Evolutionary conservation across 495 filamentous ascomycete genomes (phyloP), one percentile per base, ranked within the genome.

Genomic region (Umbilicaria muhlenbergii): DNA sequence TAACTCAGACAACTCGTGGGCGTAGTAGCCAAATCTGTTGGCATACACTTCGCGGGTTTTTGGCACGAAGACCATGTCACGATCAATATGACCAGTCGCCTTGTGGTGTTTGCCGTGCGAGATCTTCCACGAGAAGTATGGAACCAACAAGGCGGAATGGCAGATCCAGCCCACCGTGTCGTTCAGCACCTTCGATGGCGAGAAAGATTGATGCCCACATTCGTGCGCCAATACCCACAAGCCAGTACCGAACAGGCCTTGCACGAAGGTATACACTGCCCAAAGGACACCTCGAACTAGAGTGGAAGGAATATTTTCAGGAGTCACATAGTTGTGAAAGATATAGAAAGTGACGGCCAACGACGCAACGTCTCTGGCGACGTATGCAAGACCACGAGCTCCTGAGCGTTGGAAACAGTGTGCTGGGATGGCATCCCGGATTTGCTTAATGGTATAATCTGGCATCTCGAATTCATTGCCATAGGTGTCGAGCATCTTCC

Each of bases 41-140:
- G 83, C 83, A 51, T 80, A 83, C 58, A 79, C 59, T 39, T 85
- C 73, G 32, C 86, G 76, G 45, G 83, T 86, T 68, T 81, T 84
- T 32, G 91, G 91, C 3, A 94, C 70, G 66, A 94, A 94, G 46
- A 95, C 91, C 86, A 95, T 95, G 64, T 98, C 91, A 52, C 87
- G 83, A 59, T 89, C 85, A 53, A 98, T 69, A 72, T 98, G 74
- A 47, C 87, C 91, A 34, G 91, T 98, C 39, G 86, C 86, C 71
- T 95, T 88, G 74, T 93, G 86, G 68, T 93, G 86, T 74, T 88
- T 86, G 60, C 82, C 78, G 66, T 93, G 86, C 48, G 82, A 86
- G 62, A 91, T 81, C 68, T 89, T 86, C 86, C 86, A 93, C 50
- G 82, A 85, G 65, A 86, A 91, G 66, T 88, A 93, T 19, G 86